These are phyloP conservation scores for Trichaptum fuscoviolaceum DNA, from an alignment of 768 basidiomycete genomes.

Conservation along the genomic window DNA sequence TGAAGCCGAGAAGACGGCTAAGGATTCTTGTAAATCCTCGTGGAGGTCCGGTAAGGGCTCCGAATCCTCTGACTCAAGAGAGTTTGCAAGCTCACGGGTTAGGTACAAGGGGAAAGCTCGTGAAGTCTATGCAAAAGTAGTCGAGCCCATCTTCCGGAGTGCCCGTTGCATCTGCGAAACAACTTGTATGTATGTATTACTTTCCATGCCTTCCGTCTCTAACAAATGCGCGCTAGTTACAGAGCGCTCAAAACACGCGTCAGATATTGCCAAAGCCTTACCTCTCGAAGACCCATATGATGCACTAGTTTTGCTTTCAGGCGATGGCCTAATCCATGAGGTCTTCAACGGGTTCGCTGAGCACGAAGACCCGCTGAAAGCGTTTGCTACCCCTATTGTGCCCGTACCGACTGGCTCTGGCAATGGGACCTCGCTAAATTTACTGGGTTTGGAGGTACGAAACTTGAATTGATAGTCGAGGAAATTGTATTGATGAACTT, in stretches of 20 bases:
- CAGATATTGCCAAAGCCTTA: conserved; percentile 54
- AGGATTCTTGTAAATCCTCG: conserved; percentile 75
- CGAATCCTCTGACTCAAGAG: not conserved
- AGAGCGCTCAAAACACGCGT: conserved; percentile 56
- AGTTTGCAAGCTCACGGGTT: not conserved
- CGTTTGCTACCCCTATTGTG: conserved; percentile 63
- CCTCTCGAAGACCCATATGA: conserved; percentile 49
- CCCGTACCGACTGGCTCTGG: conserved; percentile 82
- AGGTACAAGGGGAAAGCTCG: conserved; percentile 53
- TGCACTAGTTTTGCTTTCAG: conserved; percentile 70
- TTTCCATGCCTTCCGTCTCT: conserved; percentile 3
- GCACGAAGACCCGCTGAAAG: conserved; percentile 52
- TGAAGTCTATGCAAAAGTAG: conserved; percentile 45
- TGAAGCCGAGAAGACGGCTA: conserved; percentile 50
- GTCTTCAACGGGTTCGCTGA: conserved; percentile 77
- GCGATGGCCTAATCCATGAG: conserved; percentile 83
- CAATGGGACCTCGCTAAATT: conserved; percentile 69
- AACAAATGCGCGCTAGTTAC: conserved; percentile 43
- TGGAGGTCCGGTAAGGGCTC: conserved; percentile 62
- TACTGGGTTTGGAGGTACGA: conserved; percentile 61
- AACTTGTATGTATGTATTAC: conserved; percentile 45
- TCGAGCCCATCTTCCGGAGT: conserved; percentile 68
- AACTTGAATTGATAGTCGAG: not conserved
- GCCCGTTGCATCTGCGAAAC: conserved; percentile 61
- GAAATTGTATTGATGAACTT: conserved; percentile 6